These are phyloP conservation scores for Epichloe gansuensis DNA, from an alignment of 2,329 filamentous ascomycete genomes.

Conservation along the genomic window DNA sequence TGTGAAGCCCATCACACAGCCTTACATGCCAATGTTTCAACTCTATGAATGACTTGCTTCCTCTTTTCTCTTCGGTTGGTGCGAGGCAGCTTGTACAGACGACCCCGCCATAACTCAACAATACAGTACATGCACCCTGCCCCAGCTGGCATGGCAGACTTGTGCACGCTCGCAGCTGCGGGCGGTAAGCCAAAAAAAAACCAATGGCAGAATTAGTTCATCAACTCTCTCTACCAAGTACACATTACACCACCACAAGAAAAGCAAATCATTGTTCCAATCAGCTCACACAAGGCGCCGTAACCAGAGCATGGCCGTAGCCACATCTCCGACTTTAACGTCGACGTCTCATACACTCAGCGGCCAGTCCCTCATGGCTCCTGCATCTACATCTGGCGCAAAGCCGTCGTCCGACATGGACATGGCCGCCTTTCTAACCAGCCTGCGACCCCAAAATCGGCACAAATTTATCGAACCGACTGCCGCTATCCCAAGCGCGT, in stretches of 20 bases:
- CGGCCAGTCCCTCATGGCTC: conserved; percentile 32
- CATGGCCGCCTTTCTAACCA: conserved; percentile 42
- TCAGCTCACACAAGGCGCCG: background rate
- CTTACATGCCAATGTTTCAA: no score
- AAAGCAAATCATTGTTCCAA: background rate
- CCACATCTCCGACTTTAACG: conserved; percentile 47
- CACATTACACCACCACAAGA: background rate
- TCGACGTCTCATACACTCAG: conserved; percentile 54
- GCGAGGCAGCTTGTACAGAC: no score
- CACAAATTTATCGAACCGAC: conserved; percentile 69
- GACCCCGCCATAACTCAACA: no score
- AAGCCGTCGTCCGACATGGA: conserved; percentile 21
- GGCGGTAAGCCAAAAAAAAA: conserved; percentile 10
- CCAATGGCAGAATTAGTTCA: conserved; percentile 5
- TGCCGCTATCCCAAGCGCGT: conserved; percentile 51
- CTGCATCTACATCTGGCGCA: conserved; percentile 23
- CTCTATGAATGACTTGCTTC: no score
- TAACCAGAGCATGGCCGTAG: conserved; percentile 21
- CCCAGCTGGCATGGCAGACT: background rate
- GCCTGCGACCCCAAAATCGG: conserved; percentile 46
- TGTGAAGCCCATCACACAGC: no score
- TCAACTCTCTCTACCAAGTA: background rate
- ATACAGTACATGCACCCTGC: no score
- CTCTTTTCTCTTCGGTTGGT: no score
- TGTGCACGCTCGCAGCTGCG: background rate